phyloP scores from a whole-genome alignment of 176 grass and related monocot species.

The Eremochloa ophiuroides region DNA sequence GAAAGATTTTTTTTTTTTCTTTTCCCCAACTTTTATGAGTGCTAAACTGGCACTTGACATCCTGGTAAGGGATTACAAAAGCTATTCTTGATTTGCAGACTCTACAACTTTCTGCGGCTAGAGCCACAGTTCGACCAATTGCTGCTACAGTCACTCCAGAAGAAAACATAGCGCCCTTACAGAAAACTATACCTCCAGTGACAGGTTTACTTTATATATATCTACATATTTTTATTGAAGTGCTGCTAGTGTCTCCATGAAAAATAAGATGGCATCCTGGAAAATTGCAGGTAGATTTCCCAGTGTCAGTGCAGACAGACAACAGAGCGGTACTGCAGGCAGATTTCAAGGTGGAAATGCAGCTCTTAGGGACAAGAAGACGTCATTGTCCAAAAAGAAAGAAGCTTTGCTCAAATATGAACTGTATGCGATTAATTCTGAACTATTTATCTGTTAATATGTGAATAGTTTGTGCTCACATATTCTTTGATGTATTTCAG shows the following conservation, averaged over 20 bases:
- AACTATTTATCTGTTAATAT: conserved; percentile 24
- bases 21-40: neutral
- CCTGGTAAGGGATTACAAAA: conserved; percentile 21
- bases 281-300: conserved; percentile 43
- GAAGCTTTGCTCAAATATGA: conserved; percentile 96
- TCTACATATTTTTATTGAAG: conserved; percentile 25
- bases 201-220: conserved; percentile 33
- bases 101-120: conserved; percentile 82
- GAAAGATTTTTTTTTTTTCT: neutral
- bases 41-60: neutral
- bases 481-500: conserved; percentile 50
- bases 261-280: conserved; percentile 13
- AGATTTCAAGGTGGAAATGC: conserved; percentile 39
- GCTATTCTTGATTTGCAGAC: conserved; percentile 52
- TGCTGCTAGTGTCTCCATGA: conserved; percentile 1
- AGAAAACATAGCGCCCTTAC: conserved; percentile 36
- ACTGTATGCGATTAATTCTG: conserved; percentile 57
- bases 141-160: conserved; percentile 33
- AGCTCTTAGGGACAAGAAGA: conserved; percentile 54
- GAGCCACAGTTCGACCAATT: conserved; percentile 52
- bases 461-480: neutral
- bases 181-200: conserved; percentile 28
- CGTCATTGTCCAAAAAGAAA: conserved; percentile 76
- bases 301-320: conserved; percentile 36
- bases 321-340: conserved; percentile 33